Conservation (phyloP, 257 asterid genomes). For the Linderniella brevidens region DNA sequence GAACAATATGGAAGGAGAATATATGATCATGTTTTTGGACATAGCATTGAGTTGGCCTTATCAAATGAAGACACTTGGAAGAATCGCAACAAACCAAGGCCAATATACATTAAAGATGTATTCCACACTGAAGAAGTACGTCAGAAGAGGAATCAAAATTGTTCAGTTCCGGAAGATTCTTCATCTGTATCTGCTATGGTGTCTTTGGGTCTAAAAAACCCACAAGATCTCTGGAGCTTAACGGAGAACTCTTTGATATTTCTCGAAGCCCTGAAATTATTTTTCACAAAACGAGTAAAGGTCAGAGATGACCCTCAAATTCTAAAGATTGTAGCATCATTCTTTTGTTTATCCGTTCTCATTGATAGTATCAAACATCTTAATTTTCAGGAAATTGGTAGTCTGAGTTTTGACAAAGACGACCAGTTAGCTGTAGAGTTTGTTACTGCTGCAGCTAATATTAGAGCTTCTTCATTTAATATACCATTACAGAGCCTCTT, state of each 20-base stretch:
- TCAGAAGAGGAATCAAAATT: constrained; percentile 51
- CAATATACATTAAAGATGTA: constrained; percentile 56
- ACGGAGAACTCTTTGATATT: constrained; percentile 68
- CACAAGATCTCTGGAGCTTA: constrained; percentile 90
- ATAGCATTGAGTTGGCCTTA: constrained; percentile 82
- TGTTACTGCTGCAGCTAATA: constrained; percentile 97
- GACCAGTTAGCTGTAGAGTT: constrained; percentile 96
- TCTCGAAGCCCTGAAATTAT: constrained; percentile 68
- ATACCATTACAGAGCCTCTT: constrained; percentile 94
- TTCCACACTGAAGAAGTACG: constrained; percentile 21
- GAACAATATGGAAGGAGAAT: constrained; percentile 78
- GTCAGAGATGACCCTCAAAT: constrained; percentile 20
- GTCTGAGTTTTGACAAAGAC: constrained; percentile 85
- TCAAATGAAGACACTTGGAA: constrained; percentile 92
- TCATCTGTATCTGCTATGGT: constrained; percentile 70
- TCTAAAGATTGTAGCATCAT: constrained; percentile 5
- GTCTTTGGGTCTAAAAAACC: constrained; percentile 67
- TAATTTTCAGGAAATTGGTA: constrained; percentile 68
- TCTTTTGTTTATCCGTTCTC: constrained; percentile 8
- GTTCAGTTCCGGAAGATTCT: constrained; percentile 24
- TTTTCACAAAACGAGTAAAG: constrained; percentile 58
- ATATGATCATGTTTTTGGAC: constrained; percentile 91
- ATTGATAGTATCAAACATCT: constrained; percentile 5
- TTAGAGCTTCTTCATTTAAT: constrained; percentile 94
- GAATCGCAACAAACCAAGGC: constrained; percentile 76